phyloP scores from a whole-genome alignment of 202 grass and related monocot genomes.

The Zizania palustris region DNA sequence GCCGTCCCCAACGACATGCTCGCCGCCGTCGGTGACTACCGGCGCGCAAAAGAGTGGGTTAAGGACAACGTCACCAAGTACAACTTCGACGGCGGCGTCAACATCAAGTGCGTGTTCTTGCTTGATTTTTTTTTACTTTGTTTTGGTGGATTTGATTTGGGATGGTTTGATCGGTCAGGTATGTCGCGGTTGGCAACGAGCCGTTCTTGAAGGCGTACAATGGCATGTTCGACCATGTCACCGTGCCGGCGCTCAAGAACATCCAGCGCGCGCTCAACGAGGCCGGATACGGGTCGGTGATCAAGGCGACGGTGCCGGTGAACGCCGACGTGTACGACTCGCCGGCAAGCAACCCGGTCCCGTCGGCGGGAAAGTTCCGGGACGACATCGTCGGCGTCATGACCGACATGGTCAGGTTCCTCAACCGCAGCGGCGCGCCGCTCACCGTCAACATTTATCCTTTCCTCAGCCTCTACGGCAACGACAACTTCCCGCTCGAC shows the following conservation, averaged over 20 bases:
- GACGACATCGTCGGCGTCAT: constrained; percentile 42
- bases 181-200: constrained; percentile 65
- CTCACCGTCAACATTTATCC: constrained; percentile 69
- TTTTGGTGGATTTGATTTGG: too few relatives aligned
- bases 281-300: constrained; percentile 26
- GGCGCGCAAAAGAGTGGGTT: constrained; percentile 45
- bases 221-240: constrained; percentile 47
- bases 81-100: constrained; percentile 52
- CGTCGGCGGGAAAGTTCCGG: constrained; percentile 57
- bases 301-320: constrained; percentile 64
- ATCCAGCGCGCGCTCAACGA: constrained; percentile 60
- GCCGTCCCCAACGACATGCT: constrained; percentile 56
- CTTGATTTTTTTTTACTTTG: background rate
- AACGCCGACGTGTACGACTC: constrained; percentile 70
- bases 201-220: constrained; percentile 60
- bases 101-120: constrained; percentile 46
- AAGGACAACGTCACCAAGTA: constrained; percentile 57
- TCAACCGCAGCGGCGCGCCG: constrained; percentile 40
- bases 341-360: constrained; percentile 43
- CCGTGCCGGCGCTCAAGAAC: constrained; percentile 57
- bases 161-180: background rate
- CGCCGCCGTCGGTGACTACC: constrained; percentile 44
- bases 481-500: constrained; percentile 51
- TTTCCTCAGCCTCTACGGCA: constrained; percentile 58
- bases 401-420: constrained; percentile 38